A percentile compares a stretch with the other conserved stretches of the same genome.
Evolutionary conservation across 2,329 filamentous ascomycete species (phyloP).

Genomic region (Anisogramma anomala): DNA sequence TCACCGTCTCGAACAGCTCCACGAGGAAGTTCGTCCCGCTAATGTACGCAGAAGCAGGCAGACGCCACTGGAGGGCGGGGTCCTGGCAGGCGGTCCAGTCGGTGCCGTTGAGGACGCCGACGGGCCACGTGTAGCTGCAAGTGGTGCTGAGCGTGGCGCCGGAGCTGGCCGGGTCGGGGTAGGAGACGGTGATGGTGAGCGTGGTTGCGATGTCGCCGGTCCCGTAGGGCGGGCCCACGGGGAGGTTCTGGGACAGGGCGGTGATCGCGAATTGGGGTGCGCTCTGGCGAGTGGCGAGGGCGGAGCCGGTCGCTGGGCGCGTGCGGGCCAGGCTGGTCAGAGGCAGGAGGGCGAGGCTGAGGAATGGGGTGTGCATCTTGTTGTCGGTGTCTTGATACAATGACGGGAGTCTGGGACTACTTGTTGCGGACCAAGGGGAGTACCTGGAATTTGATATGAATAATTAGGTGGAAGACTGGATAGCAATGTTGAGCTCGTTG

Average conservation of each 20-base stretch:
- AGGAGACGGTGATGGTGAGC: background rate
- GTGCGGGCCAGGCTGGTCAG: background rate
- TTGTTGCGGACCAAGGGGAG: too few relatives aligned
- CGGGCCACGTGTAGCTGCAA: background rate
- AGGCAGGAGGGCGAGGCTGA: background rate
- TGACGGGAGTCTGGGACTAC: too few relatives aligned
- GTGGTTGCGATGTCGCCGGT: background rate
- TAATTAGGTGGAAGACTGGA: too few relatives aligned
- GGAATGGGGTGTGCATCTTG: background rate
- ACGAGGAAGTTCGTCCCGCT: background rate
- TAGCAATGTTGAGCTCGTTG: too few relatives aligned
- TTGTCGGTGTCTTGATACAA: too few relatives aligned
- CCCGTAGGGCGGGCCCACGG: background rate
- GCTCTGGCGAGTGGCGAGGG: background rate
- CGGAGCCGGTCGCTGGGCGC: background rate
- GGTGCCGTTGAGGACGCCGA: background rate
- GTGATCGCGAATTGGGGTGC: background rate
- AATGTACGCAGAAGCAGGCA: background rate
- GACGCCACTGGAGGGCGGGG: background rate
- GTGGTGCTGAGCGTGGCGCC: background rate
- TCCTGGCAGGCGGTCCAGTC: background rate
- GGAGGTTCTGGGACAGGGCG: background rate
- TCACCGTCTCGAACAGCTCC: background rate
- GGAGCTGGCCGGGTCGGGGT: background rate
- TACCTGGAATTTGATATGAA: too few relatives aligned